Evolutionary conservation across 2,329 filamentous ascomycete genomes (phyloP).

Genomic region (Botryotinia globosa): DNA sequence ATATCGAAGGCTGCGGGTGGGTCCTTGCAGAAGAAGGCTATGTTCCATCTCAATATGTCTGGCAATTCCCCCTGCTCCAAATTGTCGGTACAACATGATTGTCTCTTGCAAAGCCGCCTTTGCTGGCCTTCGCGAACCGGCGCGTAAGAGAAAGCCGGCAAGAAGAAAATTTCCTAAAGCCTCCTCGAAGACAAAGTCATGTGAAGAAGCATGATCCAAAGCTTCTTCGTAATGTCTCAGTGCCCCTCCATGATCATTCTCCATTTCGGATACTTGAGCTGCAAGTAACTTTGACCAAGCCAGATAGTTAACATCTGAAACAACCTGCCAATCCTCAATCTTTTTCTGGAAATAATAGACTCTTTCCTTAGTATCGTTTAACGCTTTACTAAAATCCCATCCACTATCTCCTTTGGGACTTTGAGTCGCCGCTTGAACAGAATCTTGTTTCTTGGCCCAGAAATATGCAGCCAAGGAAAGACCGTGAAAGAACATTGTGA

Average conservation of each 20-base stretch:
- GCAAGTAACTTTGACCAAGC: slow-evolving; percentile 66
- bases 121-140: slow-evolving; percentile 64
- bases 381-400: slow-evolving; percentile 45
- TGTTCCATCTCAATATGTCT: slow-evolving; percentile 67
- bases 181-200: slow-evolving; percentile 68
- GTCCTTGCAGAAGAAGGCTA: slow-evolving; percentile 62
- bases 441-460: slow-evolving; percentile 36
- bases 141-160: slow-evolving; percentile 66
- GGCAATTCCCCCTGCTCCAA: slow-evolving; percentile 68
- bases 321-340: slow-evolving; percentile 61
- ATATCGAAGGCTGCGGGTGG: slow-evolving; percentile 55
- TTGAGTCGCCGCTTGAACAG: slow-evolving; percentile 26
- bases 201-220: slow-evolving; percentile 67
- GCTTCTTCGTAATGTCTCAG: slow-evolving; percentile 66
- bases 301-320: slow-evolving; percentile 69
- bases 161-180: slow-evolving; percentile 72
- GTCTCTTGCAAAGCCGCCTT: slow-evolving; percentile 66
- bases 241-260: slow-evolving; percentile 54
- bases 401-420: slow-evolving; percentile 43
- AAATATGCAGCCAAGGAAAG: slow-evolving; percentile 54
- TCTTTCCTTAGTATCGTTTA: slow-evolving; percentile 50
- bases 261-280: slow-evolving; percentile 66
- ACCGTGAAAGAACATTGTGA: slow-evolving; percentile 59
- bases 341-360: slow-evolving; percentile 55
- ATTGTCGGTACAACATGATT: slow-evolving; percentile 63